Evolutionary conservation across 306 rosid species (phyloP), one percentile per base, ranked within the genome.

Genomic region (Trichosanthes cucumerina): DNA sequence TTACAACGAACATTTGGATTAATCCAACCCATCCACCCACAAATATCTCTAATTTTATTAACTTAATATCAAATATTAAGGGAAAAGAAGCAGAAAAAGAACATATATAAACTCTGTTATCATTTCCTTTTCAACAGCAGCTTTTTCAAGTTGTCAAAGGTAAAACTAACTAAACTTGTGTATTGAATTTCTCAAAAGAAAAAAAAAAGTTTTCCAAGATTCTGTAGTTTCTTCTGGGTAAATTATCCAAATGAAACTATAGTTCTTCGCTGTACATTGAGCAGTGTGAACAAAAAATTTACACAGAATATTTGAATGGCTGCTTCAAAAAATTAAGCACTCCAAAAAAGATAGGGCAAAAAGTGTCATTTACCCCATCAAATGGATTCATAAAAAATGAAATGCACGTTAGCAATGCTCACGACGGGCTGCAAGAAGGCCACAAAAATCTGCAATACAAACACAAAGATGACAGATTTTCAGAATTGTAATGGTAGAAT

Each of bases 251-350:
- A 50, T 52, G 63, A 18, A 36, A 69, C 26, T 73, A 49, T 18
- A 73, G 24, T 50, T 50, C 46, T 26, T 74, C 19, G 6, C 78
- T 74, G 13, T 74, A 74, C 78, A 74, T 73, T 28, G 60, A 73
- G 60, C 43, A 49, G 41, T 49, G 23, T 24, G 49, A 66, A 46
- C 54, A 72, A 72, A 24, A 12, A 74, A 74, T 74, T 50, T 52
- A 74, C 63, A 70, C 56, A 70, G 49, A 69, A 49, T 52, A 38
- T 50, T 19, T 49, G 39, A 49, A 50, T 50, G 78, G 47, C 47
- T 74, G 47, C 78, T 74, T 74, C 62, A 74, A 74, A 74, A 50
- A 16, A 46, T 47, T 28, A 73, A 26, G 77, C 77, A 49, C 77
- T 73, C 77, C 77, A 73, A 47, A 73, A 49, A 73, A 73, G 13